These are phyloP conservation scores for Suillus subaureus DNA, from an alignment of 768 basidiomycete genomes.

Conservation along the genomic window DNA sequence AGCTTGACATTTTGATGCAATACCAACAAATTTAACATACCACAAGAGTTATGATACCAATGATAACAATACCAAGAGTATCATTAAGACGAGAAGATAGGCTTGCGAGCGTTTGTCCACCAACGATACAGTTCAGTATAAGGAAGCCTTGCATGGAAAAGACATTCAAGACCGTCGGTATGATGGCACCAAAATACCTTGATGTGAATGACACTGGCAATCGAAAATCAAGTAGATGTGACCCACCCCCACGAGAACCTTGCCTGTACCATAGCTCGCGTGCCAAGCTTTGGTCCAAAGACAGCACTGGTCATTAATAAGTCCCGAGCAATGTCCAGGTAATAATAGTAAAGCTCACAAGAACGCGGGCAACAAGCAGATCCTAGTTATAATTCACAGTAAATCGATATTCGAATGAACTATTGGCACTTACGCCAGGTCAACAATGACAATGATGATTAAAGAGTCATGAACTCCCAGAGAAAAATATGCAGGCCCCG, in stretches of 20 bases:
- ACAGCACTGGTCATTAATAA: conserved; percentile 38
- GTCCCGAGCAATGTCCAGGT: neutral
- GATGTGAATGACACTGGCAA: neutral
- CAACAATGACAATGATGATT: conserved; percentile 43
- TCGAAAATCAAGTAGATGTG: conserved; percentile 4
- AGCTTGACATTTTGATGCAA: neutral
- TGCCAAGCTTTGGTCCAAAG: conserved; percentile 57
- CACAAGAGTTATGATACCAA: conserved; percentile 31
- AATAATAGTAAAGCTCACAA: conserved; percentile 31
- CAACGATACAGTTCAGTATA: conserved; percentile 61
- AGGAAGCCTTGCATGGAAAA: conserved; percentile 58
- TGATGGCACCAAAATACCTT: conserved; percentile 42
- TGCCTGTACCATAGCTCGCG: conserved; percentile 59
- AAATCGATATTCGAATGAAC: neutral
- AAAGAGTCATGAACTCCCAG: conserved; percentile 47
- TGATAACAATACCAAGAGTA: conserved; percentile 36
- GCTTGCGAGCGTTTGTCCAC: conserved; percentile 60
- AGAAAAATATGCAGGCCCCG: conserved; percentile 52
- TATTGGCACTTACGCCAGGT: conserved; percentile 40
- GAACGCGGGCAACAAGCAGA: conserved; percentile 38
- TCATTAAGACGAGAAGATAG: conserved; percentile 38
- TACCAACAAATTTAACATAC: conserved; percentile 19
- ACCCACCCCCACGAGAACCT: conserved; percentile 55
- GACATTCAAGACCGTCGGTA: conserved; percentile 50
- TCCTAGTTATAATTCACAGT: conserved; percentile 19